A percentile compares a stretch with the other conserved stretches of the same genome.
phyloP scores from a whole-genome alignment of 805 yeast genomes.

The Candida silvatica region DNA sequence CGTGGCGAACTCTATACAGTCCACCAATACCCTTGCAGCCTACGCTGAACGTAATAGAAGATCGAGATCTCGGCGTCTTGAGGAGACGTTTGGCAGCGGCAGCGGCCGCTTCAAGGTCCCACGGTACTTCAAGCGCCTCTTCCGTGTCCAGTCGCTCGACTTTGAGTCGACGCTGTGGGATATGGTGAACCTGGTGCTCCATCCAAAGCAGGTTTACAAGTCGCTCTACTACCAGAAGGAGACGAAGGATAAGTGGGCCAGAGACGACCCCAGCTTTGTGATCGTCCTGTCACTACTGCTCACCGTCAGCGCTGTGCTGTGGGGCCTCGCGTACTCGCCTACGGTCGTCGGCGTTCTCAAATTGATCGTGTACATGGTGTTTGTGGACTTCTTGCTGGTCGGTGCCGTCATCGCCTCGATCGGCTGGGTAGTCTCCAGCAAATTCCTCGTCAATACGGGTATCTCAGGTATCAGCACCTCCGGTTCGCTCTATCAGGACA shows the following conservation, averaged over 20 bases:
- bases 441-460: slow-evolving; percentile 33
- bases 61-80: slow-evolving; percentile 4
- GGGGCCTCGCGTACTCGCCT: slow-evolving; percentile 83
- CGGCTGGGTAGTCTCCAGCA: slow-evolving; percentile 66
- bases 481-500: neutral
- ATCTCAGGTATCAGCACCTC: slow-evolving; percentile 1
- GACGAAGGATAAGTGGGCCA: slow-evolving; percentile 70
- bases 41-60: slow-evolving; percentile 8
- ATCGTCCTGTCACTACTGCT: slow-evolving; percentile 61
- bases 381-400: slow-evolving; percentile 67
- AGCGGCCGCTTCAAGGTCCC: slow-evolving; percentile 19
- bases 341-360: slow-evolving; percentile 50
- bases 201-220: slow-evolving; percentile 77
- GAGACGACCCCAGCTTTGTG: slow-evolving; percentile 90
- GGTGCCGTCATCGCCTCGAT: slow-evolving; percentile 65
- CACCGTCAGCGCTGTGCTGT: slow-evolving; percentile 69
- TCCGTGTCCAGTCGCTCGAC: slow-evolving; percentile 76
- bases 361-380: slow-evolving; percentile 73
- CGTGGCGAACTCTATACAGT: slow-evolving; percentile 7
- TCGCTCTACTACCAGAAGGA: slow-evolving; percentile 77
- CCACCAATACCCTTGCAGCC: slow-evolving; percentile 8
- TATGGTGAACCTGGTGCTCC: slow-evolving; percentile 59
- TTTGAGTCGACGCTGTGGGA: slow-evolving; percentile 95
- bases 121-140: slow-evolving; percentile 32
- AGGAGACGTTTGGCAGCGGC: slow-evolving; percentile 7